A percentile compares a stretch with the other conserved stretches of the same genome.
phyloP scores from a whole-genome alignment of 306 rosid genomes.

The Leucaena leucocephala region DNA sequence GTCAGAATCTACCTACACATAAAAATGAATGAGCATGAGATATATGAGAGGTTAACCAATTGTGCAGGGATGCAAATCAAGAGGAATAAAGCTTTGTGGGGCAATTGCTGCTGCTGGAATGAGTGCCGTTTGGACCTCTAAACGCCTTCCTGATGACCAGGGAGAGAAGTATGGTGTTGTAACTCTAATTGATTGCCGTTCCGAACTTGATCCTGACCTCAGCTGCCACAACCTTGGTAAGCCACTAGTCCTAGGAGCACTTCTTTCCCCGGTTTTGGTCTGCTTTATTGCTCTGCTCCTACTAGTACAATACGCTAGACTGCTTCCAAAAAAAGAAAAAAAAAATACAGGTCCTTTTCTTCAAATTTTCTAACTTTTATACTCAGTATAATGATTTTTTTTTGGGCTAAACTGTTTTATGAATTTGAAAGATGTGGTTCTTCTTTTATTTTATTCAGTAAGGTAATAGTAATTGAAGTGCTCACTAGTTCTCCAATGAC shows the following conservation, averaged over 20 bases:
- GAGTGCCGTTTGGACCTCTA: conserved; percentile 64
- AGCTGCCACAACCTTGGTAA: conserved; percentile 63
- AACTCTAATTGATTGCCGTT: conserved; percentile 80
- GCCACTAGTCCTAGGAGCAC: conserved; percentile 27
- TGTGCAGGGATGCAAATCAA: conserved; percentile 79
- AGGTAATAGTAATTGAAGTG: neutral
- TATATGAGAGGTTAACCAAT: neutral
- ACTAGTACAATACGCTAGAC: neutral
- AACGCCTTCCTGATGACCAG: conserved; percentile 53
- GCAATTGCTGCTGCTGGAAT: conserved; percentile 84
- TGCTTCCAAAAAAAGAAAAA: neutral
- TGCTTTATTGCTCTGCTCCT: neutral
- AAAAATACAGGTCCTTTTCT: neutral
- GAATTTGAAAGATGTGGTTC: neutral
- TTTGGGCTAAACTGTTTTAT: neutral
- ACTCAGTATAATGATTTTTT: neutral
- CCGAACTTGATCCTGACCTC: conserved; percentile 75
- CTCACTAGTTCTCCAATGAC: neutral
- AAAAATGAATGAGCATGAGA: neutral
- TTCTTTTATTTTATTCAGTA: neutral
- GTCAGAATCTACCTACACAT: neutral
- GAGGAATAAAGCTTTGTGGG: conserved; percentile 71
- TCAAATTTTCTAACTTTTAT: too few species aligned
- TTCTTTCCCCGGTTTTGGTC: too few species aligned
- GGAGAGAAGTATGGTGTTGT: conserved; percentile 85